Conservation (phyloP, 805 yeast species). For the Kuraishia ogatae region DNA sequence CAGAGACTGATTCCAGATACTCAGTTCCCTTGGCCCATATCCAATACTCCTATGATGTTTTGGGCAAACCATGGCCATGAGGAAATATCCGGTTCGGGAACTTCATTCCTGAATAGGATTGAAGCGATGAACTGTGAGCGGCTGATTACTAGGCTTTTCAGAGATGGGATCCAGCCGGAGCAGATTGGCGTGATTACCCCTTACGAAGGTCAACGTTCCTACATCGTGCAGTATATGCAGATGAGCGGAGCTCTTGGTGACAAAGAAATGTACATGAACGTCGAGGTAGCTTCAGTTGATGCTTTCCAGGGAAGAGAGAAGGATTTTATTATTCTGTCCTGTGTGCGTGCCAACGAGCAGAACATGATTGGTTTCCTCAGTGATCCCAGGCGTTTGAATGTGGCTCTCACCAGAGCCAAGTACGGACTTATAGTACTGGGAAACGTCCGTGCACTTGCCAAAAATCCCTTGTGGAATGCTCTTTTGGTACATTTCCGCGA, state of each 20-base stretch:
- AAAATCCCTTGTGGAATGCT: slow-evolving; percentile 70
- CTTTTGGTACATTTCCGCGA: slow-evolving; percentile 73
- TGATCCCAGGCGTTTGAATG: slow-evolving; percentile 58
- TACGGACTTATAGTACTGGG: slow-evolving; percentile 67
- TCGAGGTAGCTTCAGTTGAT: slow-evolving; percentile 79
- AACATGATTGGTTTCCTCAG: slow-evolving; percentile 52
- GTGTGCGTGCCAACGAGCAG: slow-evolving; percentile 62
- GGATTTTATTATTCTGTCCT: slow-evolving; percentile 67
- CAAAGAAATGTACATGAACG: slow-evolving; percentile 53
- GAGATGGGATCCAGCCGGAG: slow-evolving; percentile 67
- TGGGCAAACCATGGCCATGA: slow-evolving; percentile 89
- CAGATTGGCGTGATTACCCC: slow-evolving; percentile 94
- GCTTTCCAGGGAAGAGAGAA: slow-evolving; percentile 92
- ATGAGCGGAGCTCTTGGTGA: slow-evolving; percentile 56
- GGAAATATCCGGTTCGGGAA: slow-evolving; percentile 76
- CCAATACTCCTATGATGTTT: slow-evolving; percentile 86
- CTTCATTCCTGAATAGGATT: slow-evolving; percentile 73
- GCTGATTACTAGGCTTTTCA: slow-evolving; percentile 60
- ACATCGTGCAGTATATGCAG: slow-evolving; percentile 69
- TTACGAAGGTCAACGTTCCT: slow-evolving; percentile 88
- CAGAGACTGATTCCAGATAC: slow-evolving; percentile 49
- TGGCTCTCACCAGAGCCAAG: slow-evolving; percentile 65
- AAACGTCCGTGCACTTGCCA: slow-evolving; percentile 69
- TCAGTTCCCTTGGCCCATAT: slow-evolving; percentile 88
- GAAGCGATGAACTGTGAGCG: slow-evolving; percentile 89